Evolutionary conservation across 1,139 yeast species (phyloP).

Genomic region (Pichia sp.): DNA sequence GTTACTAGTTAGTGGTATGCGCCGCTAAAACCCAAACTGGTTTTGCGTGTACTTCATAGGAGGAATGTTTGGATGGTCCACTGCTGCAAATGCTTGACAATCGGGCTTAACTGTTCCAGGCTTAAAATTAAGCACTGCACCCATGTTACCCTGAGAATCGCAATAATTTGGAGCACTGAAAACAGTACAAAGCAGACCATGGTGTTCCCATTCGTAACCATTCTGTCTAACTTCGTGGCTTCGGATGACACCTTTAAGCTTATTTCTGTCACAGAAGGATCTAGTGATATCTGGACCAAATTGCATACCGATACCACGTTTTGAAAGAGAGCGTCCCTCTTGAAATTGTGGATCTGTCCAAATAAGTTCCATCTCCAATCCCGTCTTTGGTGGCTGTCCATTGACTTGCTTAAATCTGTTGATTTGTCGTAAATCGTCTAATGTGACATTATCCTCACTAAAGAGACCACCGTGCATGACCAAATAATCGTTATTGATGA

Average conservation of each 20-base stretch:
- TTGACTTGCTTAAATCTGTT: slow-evolving; percentile 49
- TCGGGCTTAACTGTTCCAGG: slow-evolving; percentile 38
- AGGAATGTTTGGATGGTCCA: slow-evolving; percentile 81
- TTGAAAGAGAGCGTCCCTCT: slow-evolving; percentile 78
- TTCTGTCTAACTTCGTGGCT: slow-evolving; percentile 94
- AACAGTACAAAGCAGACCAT: slow-evolving; percentile 80
- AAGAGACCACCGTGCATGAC: slow-evolving; percentile 97
- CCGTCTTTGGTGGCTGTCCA: slow-evolving; percentile 84
- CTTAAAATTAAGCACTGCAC: slow-evolving; percentile 69
- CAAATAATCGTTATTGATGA: slow-evolving; percentile 68
- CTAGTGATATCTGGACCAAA: slow-evolving; percentile 95
- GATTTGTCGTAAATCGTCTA: slow-evolving; percentile 66
- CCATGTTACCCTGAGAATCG: slow-evolving; percentile 84
- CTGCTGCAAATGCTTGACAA: slow-evolving; percentile 63
- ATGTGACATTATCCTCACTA: slow-evolving; percentile 62
- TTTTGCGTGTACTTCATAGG: slow-evolving; percentile 95
- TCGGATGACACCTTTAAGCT: slow-evolving; percentile 72
- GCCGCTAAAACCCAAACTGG: slow-evolving; percentile 25
- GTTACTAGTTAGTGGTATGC: no score
- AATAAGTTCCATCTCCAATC: slow-evolving; percentile 89
- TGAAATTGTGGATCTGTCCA: slow-evolving; percentile 95
- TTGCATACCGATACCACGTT: slow-evolving; percentile 92
- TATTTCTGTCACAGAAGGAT: slow-evolving; percentile 63
- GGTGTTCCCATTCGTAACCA: slow-evolving; percentile 85
- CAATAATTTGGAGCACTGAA: slow-evolving; percentile 98